These are phyloP conservation scores for Pichia occidentalis DNA, from an alignment of 805 yeast species.

Conservation along the genomic window DNA sequence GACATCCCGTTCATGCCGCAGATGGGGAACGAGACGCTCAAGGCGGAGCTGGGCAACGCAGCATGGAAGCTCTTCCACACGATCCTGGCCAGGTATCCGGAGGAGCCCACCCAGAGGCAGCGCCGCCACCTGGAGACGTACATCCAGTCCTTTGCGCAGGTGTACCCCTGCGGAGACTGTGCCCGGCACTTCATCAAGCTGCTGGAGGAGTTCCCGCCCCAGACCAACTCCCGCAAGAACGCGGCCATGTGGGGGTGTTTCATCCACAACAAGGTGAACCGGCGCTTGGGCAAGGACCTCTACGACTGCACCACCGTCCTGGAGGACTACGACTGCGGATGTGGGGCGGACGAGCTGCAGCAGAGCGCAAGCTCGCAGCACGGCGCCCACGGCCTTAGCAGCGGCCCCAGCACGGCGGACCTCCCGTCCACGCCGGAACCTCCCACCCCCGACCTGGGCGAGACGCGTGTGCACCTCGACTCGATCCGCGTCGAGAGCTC, in stretches of 20 bases:
- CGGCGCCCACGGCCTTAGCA: not conserved
- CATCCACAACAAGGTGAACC: slow-evolving; percentile 82
- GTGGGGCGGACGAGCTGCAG: slow-evolving; percentile 59
- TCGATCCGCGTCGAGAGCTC: too few species aligned
- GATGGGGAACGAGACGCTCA: slow-evolving; percentile 68
- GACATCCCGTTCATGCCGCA: slow-evolving; percentile 70
- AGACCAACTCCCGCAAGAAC: slow-evolving; percentile 59
- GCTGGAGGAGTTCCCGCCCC: slow-evolving; percentile 75
- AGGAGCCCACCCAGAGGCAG: slow-evolving; percentile 60
- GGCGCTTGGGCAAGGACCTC: slow-evolving; percentile 53
- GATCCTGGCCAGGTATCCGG: slow-evolving; percentile 87
- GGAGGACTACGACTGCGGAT: slow-evolving; percentile 95
- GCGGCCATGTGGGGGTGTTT: slow-evolving; percentile 98
- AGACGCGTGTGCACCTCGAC: too few species aligned
- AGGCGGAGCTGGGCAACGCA: slow-evolving; percentile 81
- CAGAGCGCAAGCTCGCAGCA: not conserved
- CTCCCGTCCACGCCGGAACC: too few species aligned
- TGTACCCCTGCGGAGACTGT: slow-evolving; percentile 96
- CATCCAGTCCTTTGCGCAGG: slow-evolving; percentile 74
- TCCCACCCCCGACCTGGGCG: too few species aligned
- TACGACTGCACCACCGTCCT: slow-evolving; percentile 83
- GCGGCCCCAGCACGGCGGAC: too few species aligned
- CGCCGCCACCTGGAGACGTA: slow-evolving; percentile 55
- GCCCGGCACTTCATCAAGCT: slow-evolving; percentile 81
- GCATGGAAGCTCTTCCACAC: slow-evolving; percentile 94